phyloP scores from a whole-genome alignment of 1,284 basidiomycete genomes.

The Marasmius sp. region DNA sequence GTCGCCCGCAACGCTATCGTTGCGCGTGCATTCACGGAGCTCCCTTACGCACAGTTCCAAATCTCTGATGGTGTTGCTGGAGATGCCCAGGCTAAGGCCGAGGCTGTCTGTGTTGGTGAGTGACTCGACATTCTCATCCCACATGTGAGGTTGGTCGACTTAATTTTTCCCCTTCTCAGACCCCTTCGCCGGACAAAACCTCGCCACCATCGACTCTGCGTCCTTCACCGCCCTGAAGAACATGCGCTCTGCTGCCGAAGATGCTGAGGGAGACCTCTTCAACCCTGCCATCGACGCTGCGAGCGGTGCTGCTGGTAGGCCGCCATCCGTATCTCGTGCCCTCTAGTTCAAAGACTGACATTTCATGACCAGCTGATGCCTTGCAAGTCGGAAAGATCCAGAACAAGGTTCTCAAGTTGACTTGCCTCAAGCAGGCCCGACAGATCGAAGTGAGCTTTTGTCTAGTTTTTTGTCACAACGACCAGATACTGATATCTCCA shows the following conservation, averaged over 20 bases:
- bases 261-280: constrained; percentile 43
- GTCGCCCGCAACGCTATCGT: constrained; percentile 10
- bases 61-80: constrained; percentile 46
- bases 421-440: constrained; percentile 38
- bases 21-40: constrained; percentile 18
- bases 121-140: background rate
- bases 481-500: background rate
- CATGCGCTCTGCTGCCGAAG: constrained; percentile 40
- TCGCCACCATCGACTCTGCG: constrained; percentile 25
- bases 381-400: constrained; percentile 47
- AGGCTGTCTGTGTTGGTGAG: constrained; percentile 38
- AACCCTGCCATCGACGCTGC: constrained; percentile 44
- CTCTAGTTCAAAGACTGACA: background rate
- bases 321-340: background rate
- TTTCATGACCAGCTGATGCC: constrained; percentile 27
- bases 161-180: constrained; percentile 17
- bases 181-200: constrained; percentile 38
- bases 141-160: background rate
- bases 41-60: constrained; percentile 44
- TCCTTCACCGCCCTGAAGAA: constrained; percentile 34
- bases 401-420: constrained; percentile 55
- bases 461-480: background rate
- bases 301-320: constrained; percentile 31
- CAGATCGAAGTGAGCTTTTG: constrained; percentile 34
- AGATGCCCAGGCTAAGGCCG: constrained; percentile 39